These are phyloP conservation scores for Arthrobotrys pseudoclavata DNA, from an alignment of 2,329 filamentous ascomycete species.

Conservation along the genomic window DNA sequence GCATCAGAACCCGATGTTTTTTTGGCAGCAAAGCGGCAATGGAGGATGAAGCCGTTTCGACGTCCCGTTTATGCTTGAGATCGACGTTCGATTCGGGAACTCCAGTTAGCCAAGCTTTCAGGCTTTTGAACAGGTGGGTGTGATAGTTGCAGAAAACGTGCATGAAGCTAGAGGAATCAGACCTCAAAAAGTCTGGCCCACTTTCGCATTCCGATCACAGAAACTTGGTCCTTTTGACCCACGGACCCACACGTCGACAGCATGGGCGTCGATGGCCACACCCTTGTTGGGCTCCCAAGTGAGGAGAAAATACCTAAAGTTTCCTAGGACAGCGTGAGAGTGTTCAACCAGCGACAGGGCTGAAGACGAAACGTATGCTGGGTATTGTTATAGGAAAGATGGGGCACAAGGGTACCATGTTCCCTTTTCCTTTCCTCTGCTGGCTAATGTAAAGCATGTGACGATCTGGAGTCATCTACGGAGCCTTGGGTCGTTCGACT, in stretches of 20 bases:
- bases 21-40: conserved; percentile 33
- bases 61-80: conserved; percentile 58
- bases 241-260: conserved; percentile 33
- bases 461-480: conserved; percentile 35
- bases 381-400: conserved; percentile 36
- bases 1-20: neutral
- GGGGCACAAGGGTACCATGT: conserved; percentile 46
- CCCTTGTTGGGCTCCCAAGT: conserved; percentile 52
- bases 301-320: conserved; percentile 45
- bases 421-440: conserved; percentile 9
- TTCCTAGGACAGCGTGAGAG: conserved; percentile 27
- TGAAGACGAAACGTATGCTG: conserved; percentile 49
- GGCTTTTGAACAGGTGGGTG: conserved; percentile 41
- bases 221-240: conserved; percentile 30
- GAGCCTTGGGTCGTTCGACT: conserved; percentile 38
- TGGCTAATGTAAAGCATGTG: conserved; percentile 49
- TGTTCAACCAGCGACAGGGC: conserved; percentile 51
- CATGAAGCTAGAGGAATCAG: conserved; percentile 50
- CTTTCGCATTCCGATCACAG: conserved; percentile 53
- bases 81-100: conserved; percentile 39
- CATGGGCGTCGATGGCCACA: conserved; percentile 47
- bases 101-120: conserved; percentile 40
- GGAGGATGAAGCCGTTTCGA: conserved; percentile 28
- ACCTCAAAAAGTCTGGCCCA: conserved; percentile 42
- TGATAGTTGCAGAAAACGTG: conserved; percentile 57